phyloP scores from a whole-genome alignment of 2,329 filamentous ascomycete species.

The Saccharata proteae region DNA sequence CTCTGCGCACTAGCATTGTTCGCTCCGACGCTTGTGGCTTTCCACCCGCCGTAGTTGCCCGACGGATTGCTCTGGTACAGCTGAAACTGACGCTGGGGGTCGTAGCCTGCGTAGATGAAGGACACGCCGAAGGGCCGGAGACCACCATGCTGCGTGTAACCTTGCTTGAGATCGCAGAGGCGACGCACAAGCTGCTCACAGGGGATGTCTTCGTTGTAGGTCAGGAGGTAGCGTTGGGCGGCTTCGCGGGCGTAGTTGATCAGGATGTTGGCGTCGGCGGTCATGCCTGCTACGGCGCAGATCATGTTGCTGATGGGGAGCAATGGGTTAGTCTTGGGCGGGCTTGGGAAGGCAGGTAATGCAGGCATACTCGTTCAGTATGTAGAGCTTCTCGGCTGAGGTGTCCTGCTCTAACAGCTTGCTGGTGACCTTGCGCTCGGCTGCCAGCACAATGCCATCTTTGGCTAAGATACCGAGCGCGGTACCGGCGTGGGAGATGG shows the following conservation, averaged over 20 bases:
- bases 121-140: slow-evolving; percentile 96
- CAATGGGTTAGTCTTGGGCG: neutral
- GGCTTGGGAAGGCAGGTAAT: neutral
- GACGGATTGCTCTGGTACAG: slow-evolving; percentile 98
- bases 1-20: slow-evolving; percentile 98
- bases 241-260: slow-evolving; percentile 99
- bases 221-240: slow-evolving; percentile 93
- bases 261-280: slow-evolving; percentile 97
- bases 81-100: slow-evolving; percentile 92
- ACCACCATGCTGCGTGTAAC: slow-evolving; percentile 97
- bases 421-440: slow-evolving; percentile 97
- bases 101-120: slow-evolving; percentile 98
- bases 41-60: slow-evolving; percentile 98
- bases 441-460: slow-evolving; percentile 95
- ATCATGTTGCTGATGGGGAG: slow-evolving; percentile 79
- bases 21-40: slow-evolving; percentile 92
- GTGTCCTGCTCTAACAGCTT: slow-evolving; percentile 99
- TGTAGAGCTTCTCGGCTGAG: slow-evolving; percentile 99
- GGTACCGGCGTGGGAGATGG: slow-evolving; percentile 95
- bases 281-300: slow-evolving; percentile 97
- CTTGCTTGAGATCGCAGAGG: slow-evolving; percentile 96
- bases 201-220: slow-evolving; percentile 99
- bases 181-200: slow-evolving; percentile 96
- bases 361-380: slow-evolving; percentile 87
- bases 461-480: slow-evolving; percentile 93